These are phyloP conservation scores for Wickerhamiella bombiphila DNA, from an alignment of 805 yeast genomes.

Conservation along the genomic window DNA sequence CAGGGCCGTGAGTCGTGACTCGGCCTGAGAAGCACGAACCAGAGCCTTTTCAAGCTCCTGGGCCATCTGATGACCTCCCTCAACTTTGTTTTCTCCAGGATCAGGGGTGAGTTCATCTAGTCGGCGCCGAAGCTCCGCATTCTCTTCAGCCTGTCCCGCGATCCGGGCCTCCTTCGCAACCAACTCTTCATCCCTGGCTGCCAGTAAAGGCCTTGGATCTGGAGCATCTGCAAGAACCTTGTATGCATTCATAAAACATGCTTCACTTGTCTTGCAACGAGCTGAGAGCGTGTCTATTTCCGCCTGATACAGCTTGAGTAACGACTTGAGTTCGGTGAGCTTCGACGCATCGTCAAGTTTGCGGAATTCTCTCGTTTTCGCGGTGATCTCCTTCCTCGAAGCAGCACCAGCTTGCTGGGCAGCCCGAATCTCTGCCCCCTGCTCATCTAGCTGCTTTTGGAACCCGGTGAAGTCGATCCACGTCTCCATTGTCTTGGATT, in stretches of 20 bases:
- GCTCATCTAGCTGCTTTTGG: conserved; percentile 59
- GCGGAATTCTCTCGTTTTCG: conserved; percentile 73
- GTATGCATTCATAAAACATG: conserved; percentile 59
- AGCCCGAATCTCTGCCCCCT: conserved; percentile 57
- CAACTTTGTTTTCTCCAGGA: conserved; percentile 14
- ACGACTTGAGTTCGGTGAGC: conserved; percentile 45
- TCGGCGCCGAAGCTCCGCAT: conserved; percentile 25
- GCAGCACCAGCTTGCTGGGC: conserved; percentile 53
- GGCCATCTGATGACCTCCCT: conserved; percentile 30
- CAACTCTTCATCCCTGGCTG: conserved; percentile 42
- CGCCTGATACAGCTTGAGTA: conserved; percentile 65
- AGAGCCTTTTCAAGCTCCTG: conserved; percentile 64
- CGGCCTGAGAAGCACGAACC: conserved; percentile 52
- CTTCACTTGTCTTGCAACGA: conserved; percentile 61
- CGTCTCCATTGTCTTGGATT: conserved; percentile 45
- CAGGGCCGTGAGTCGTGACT: conserved; percentile 61
- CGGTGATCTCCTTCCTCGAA: conserved; percentile 62
- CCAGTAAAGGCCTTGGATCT: conserved; percentile 74
- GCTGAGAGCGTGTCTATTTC: conserved; percentile 75
- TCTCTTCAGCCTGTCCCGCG: conserved; percentile 35
- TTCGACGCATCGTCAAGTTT: conserved; percentile 56
- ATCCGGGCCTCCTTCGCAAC: conserved; percentile 31
- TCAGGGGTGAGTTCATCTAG: conserved; percentile 27
- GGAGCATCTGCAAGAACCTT: conserved; percentile 76
- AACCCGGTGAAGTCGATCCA: conserved; percentile 67